These are phyloP conservation scores for Populus deltoides DNA, from an alignment of 345 rosid species.

Conservation along the genomic window DNA sequence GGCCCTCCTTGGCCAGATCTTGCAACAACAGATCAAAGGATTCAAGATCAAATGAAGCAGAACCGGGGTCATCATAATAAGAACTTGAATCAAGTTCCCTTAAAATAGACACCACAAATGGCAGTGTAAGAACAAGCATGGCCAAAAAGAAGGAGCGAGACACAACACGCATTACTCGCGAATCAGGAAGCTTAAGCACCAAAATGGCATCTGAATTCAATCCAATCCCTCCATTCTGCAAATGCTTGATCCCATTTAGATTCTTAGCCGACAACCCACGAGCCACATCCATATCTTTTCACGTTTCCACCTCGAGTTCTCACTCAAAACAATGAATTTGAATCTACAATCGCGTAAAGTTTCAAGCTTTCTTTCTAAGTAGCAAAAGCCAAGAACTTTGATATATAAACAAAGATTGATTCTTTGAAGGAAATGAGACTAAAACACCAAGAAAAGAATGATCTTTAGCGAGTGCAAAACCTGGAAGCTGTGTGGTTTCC, in stretches of 20 bases:
- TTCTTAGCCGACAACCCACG: slow-evolving; percentile 17
- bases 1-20: slow-evolving; percentile 47
- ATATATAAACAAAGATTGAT: slow-evolving; percentile 2
- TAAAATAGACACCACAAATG: slow-evolving; percentile 28
- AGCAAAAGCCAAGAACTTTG: slow-evolving; percentile 20
- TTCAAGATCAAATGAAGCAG: slow-evolving; percentile 24
- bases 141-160: slow-evolving; percentile 49
- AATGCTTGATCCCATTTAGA: slow-evolving; percentile 17
- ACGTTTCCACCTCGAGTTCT: neutral
- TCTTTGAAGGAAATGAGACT: slow-evolving; percentile 4
- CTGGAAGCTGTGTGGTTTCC: slow-evolving; percentile 65
- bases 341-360: neutral
- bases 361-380: slow-evolving; percentile 3
- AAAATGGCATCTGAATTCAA: slow-evolving; percentile 25
- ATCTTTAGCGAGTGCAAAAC: slow-evolving; percentile 52
- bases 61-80: slow-evolving; percentile 7
- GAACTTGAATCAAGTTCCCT: slow-evolving; percentile 18
- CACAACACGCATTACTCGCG: slow-evolving; percentile 32
- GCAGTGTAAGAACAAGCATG: slow-evolving; percentile 34
- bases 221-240: slow-evolving; percentile 15
- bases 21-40: slow-evolving; percentile 34
- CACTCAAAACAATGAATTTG: neutral
- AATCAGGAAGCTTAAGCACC: slow-evolving; percentile 43
- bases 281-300: slow-evolving; percentile 23
- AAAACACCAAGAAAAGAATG: neutral